Base-by-base conservation (phyloP, 2,329 filamentous ascomycete species). In the Epichloe festucae region DNA sequence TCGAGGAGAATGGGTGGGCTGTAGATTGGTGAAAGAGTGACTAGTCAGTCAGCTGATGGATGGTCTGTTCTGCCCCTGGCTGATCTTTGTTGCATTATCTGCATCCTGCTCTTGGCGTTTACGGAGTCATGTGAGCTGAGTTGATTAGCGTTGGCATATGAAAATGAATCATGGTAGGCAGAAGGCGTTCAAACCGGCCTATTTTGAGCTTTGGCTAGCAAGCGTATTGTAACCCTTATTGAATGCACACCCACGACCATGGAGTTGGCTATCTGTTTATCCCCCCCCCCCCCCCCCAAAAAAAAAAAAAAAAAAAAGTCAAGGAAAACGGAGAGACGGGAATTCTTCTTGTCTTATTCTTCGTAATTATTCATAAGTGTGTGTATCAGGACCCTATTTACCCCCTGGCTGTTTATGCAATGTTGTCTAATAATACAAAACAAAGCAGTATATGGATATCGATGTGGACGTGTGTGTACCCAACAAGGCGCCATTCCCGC, bases 1-100 rank as follows among this genome's bases (percentile, higher is more conserved):
- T 96, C 53, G 77, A 86, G 31, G 73, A 87, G 58, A 96, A 95
- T 60, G 90, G 89, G 10, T 95, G 93, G 87, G 89, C 89, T 1
- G 89, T 87, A 40, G 90, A 96, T 65, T 97, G 87, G 85, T 95
- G 38, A 51, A 27, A 21, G n/a, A 12, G 14, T 17, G 17, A 17
- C 17, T 17, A n/a, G 27, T 31, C 27, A 31, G 27, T 31, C 27
- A 11, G 27, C 27, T 31, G 8, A 11, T 31, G 27, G 8, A 11
- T 31, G 8, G 27, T 31, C 27, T 31, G 27, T 11, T 31, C 27
- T 31, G 27, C 27, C 27, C 27, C 27, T 10, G 27, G 27, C 27
- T 31, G 27, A 31, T 31, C 27, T 31, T 31, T 31, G 27, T 31
- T 27, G n/a, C 11, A 6, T 19, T 17, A 27, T 42, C 19, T 42